Conservation (phyloP, 805 yeast species). For the Priceomyces fermenticarens region DNA sequence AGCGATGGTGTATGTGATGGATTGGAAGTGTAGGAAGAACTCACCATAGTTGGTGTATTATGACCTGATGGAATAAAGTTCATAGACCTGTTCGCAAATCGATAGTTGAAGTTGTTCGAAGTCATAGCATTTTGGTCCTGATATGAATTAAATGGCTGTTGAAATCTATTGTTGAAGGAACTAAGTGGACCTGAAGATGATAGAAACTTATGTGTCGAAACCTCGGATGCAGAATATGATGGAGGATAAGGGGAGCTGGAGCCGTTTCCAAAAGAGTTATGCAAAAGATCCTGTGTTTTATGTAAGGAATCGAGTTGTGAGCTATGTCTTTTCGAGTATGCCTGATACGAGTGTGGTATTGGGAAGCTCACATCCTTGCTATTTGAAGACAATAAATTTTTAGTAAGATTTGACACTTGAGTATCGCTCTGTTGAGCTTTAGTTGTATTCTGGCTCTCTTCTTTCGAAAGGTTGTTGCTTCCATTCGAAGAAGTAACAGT, state of each 20-base stretch:
- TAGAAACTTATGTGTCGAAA: conserved; percentile 5
- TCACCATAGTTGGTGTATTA: conserved; percentile 41
- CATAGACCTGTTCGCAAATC: conserved; percentile 12
- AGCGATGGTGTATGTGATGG: conserved; percentile 33
- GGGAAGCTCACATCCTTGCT: neutral
- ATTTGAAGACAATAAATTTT: conserved; percentile 22
- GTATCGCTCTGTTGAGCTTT: conserved; percentile 5
- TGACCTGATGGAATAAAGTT: conserved; percentile 40
- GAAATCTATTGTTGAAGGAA: conserved; percentile 1
- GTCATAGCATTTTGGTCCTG: conserved; percentile 6
- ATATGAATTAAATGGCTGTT: conserved; percentile 3
- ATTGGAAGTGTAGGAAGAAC: conserved; percentile 41
- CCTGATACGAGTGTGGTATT: too few species aligned
- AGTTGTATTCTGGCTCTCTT: conserved; percentile 1
- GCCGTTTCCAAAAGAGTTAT: too few species aligned
- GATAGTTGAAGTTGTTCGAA: conserved; percentile 1
- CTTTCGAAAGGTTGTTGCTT: conserved; percentile 3
- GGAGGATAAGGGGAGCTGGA: conserved; percentile 5
- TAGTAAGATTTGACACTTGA: conserved; percentile 27
- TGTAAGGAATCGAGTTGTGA: too few species aligned
- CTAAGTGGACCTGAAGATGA: conserved; percentile 7
- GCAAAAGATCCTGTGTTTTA: too few species aligned
- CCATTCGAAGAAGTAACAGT: neutral
- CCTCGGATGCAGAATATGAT: conserved; percentile 6
- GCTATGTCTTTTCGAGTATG: too few species aligned